phyloP scores from a whole-genome alignment of 2,329 filamentous ascomycete genomes.

The Lachnellula occidentalis region DNA sequence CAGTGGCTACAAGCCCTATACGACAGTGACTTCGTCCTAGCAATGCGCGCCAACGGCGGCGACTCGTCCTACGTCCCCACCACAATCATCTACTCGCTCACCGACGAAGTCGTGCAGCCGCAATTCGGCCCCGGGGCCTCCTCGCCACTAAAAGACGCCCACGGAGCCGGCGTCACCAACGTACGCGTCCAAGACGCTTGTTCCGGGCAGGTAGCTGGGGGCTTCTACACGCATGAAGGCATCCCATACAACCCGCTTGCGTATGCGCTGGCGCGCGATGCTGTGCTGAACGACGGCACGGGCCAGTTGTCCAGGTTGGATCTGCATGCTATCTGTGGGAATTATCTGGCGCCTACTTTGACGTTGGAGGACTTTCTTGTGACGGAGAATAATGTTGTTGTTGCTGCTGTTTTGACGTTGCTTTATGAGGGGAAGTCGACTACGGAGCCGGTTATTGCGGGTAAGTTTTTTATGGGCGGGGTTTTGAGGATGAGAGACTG shows the following conservation, averaged over 20 bases:
- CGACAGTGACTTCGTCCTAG: constrained; percentile 38
- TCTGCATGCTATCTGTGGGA: background rate
- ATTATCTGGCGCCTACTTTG: background rate
- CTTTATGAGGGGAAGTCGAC: background rate
- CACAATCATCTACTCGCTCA: constrained; percentile 45
- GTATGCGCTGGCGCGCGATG: constrained; percentile 30
- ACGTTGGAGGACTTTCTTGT: background rate
- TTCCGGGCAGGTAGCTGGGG: constrained; percentile 35
- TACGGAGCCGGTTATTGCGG: background rate
- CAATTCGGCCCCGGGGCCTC: constrained; percentile 43
- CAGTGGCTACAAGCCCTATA: constrained; percentile 39
- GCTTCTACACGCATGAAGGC: constrained; percentile 45
- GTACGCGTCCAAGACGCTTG: constrained; percentile 43
- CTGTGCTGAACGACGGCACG: background rate
- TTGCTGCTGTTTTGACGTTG: background rate
- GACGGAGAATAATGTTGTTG: background rate
- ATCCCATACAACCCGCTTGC: constrained; percentile 45
- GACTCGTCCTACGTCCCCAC: constrained; percentile 50
- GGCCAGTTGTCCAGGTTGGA: background rate
- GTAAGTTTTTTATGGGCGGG: background rate
- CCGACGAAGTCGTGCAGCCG: constrained; percentile 49
- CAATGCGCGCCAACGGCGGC: constrained; percentile 39
- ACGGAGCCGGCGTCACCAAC: constrained; percentile 43
- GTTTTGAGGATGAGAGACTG: background rate
- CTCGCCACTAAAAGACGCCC: constrained; percentile 35